These are phyloP conservation scores for Dioscorea alata DNA, from an alignment of 106 monocot species.

Conservation along the genomic window DNA sequence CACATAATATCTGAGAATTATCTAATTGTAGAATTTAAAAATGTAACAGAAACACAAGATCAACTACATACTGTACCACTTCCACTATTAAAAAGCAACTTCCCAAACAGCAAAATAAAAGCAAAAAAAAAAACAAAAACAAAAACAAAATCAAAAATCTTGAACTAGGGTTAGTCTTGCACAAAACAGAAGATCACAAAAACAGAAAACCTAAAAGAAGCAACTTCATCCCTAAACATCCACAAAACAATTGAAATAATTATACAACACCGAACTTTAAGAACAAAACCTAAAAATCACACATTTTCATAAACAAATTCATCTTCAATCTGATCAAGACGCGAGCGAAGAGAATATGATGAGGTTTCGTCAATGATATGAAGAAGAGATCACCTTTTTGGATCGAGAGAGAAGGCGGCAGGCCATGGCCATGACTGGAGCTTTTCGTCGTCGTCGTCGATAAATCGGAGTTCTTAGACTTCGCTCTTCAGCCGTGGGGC, in stretches of 20 bases:
- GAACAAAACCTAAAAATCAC: too few relatives aligned
- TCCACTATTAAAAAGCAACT: too few relatives aligned
- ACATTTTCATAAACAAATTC: background rate
- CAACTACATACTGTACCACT: too few relatives aligned
- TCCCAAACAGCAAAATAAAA: too few relatives aligned
- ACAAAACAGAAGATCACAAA: background rate
- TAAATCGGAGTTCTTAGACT: too few relatives aligned
- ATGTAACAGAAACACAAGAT: too few relatives aligned
- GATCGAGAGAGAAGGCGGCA: conserved; percentile 46
- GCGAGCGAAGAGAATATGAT: background rate
- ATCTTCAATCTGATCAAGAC: background rate
- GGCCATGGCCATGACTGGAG: conserved; percentile 47
- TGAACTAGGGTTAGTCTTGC: background rate
- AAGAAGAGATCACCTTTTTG: conserved; percentile 24
- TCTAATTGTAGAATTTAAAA: too few relatives aligned
- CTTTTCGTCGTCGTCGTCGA: conserved; percentile 4
- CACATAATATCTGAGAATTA: too few relatives aligned
- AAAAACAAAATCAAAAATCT: too few relatives aligned
- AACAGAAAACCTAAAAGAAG: background rate
- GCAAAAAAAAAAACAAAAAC: too few relatives aligned
- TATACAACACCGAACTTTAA: background rate
- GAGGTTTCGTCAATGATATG: background rate
- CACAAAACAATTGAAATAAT: background rate
- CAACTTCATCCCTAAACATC: background rate
- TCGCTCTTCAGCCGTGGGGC: too few relatives aligned